Percentiles rank a stretch among this genome's conserved stretches.
Evolutionary conservation across 176 grass and related monocot species (phyloP).

Genomic region (Metroxylon sagu): DNA sequence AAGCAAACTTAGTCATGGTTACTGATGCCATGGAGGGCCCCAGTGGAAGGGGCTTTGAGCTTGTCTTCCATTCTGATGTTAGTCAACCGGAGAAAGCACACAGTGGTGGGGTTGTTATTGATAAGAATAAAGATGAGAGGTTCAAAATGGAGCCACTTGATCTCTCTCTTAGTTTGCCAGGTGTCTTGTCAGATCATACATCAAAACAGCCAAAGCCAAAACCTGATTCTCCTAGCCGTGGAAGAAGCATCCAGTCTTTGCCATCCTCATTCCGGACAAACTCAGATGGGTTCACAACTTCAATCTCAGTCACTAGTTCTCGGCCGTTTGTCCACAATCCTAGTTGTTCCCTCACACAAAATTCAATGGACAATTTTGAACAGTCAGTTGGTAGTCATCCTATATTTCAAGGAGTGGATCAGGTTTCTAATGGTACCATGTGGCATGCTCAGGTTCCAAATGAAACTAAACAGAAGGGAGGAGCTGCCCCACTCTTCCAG

Average conservation of each 20-base stretch:
- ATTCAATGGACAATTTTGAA: conserved; percentile 60
- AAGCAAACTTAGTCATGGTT: conserved; percentile 10
- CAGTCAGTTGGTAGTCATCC: conserved; percentile 57
- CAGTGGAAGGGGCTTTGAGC: conserved; percentile 42
- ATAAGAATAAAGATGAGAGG: conserved; percentile 34
- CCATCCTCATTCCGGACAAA: conserved; percentile 43
- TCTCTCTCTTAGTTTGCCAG: conserved; percentile 79
- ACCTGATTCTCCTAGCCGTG: conserved; percentile 25
- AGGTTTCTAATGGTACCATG: conserved; percentile 29
- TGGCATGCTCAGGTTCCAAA: conserved; percentile 44
- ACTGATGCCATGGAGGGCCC: conserved; percentile 18
- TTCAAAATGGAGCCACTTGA: conserved; percentile 58
- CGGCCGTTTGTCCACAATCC: conserved; percentile 50
- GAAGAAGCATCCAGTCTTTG: conserved; percentile 34
- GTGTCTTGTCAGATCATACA: conserved; percentile 38
- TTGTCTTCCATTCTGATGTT: conserved; percentile 32
- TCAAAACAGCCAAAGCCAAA: conserved; percentile 22
- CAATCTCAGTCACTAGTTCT: conserved; percentile 44
- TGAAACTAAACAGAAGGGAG: conserved; percentile 37
- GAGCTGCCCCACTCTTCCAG: conserved; percentile 30
- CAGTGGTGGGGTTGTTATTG: conserved; percentile 11
- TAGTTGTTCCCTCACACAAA: conserved; percentile 73
- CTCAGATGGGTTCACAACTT: conserved; percentile 48
- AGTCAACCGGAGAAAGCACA: conserved; percentile 20
- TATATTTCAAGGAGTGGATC: conserved; percentile 54